These are phyloP conservation scores for Mortierella sp. DNA, from an alignment of 371 early-diverging fungal genomes.

Conservation along the genomic window DNA sequence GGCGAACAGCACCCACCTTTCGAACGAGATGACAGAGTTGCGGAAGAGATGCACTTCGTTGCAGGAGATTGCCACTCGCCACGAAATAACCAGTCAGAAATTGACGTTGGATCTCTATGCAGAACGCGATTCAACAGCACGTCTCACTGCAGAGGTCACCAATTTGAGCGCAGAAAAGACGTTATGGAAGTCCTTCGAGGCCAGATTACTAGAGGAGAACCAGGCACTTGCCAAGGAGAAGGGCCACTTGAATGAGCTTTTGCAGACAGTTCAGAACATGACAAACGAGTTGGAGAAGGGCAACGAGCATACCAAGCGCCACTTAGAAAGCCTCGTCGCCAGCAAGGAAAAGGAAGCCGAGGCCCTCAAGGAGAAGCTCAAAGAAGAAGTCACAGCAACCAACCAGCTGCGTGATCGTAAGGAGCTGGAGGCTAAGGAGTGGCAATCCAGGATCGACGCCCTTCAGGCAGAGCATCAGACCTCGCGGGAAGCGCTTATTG, in stretches of 20 bases:
- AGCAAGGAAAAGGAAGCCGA: slow-evolving; percentile 59
- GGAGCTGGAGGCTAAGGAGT: slow-evolving; percentile 54
- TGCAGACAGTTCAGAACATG: slow-evolving; percentile 53
- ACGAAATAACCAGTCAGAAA: slow-evolving; percentile 45
- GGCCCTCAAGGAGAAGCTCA: slow-evolving; percentile 48
- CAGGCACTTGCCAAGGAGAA: slow-evolving; percentile 59
- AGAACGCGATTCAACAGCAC: slow-evolving; percentile 51
- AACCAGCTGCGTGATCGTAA: slow-evolving; percentile 46
- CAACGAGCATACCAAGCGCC: slow-evolving; percentile 52
- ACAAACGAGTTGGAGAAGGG: slow-evolving; percentile 55
- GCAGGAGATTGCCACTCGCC: slow-evolving; percentile 43
- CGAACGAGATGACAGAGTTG: slow-evolving; percentile 57
- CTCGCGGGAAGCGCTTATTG: slow-evolving; percentile 49
- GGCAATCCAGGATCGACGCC: slow-evolving; percentile 51
- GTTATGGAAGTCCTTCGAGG: slow-evolving; percentile 59
- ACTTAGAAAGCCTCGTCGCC: slow-evolving; percentile 55
- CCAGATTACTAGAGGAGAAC: slow-evolving; percentile 58
- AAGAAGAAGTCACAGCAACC: slow-evolving; percentile 43
- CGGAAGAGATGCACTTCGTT: slow-evolving; percentile 50
- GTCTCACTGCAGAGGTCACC: slow-evolving; percentile 56
- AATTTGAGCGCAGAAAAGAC: slow-evolving; percentile 60
- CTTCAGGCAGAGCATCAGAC: slow-evolving; percentile 48
- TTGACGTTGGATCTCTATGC: slow-evolving; percentile 55
- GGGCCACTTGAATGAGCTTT: slow-evolving; percentile 48
- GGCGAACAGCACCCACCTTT: slow-evolving; percentile 55